These are phyloP conservation scores for Chrysosphaeria jannelii DNA, from an alignment of 2,329 filamentous ascomycete species.

Conservation along the genomic window DNA sequence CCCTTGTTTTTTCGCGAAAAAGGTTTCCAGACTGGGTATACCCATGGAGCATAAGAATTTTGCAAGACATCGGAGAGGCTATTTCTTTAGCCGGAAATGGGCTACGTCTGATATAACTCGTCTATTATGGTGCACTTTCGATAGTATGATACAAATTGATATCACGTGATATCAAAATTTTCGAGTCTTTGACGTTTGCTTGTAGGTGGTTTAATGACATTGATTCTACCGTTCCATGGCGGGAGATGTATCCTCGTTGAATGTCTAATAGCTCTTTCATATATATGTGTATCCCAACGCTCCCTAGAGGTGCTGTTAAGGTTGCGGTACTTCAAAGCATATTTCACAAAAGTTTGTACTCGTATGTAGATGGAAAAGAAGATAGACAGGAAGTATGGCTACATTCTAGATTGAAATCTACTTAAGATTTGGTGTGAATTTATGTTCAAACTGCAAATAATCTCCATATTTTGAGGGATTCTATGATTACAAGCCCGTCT, in stretches of 20 bases:
- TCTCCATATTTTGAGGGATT: too few species aligned
- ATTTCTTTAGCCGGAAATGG: background rate
- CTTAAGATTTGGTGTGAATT: background rate
- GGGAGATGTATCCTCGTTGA: too few species aligned
- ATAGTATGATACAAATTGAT: too few species aligned
- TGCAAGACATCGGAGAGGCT: conserved; percentile 16
- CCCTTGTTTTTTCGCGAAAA: conserved; percentile 71
- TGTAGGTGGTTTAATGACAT: background rate
- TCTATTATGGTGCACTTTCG: too few species aligned
- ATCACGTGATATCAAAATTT: background rate
- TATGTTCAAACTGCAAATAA: background rate
- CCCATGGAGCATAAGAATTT: conserved; percentile 57
- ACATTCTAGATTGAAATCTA: background rate
- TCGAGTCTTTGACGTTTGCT: background rate
- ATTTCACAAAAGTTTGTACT: too few species aligned
- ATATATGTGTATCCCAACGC: too few species aligned
- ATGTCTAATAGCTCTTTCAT: too few species aligned
- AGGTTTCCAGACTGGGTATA: conserved; percentile 71
- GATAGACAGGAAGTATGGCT: background rate
- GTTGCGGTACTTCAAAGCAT: too few species aligned
- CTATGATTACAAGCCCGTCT: too few species aligned
- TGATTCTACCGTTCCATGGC: background rate
- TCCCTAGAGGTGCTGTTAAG: too few species aligned
- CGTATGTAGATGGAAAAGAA: too few species aligned
- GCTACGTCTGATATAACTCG: too few species aligned